Percentiles rank a stretch among this genome's conserved stretches.
phyloP scores from a whole-genome alignment of 352 stramenopile species.

The Peronosclerospora sorghi region DNA sequence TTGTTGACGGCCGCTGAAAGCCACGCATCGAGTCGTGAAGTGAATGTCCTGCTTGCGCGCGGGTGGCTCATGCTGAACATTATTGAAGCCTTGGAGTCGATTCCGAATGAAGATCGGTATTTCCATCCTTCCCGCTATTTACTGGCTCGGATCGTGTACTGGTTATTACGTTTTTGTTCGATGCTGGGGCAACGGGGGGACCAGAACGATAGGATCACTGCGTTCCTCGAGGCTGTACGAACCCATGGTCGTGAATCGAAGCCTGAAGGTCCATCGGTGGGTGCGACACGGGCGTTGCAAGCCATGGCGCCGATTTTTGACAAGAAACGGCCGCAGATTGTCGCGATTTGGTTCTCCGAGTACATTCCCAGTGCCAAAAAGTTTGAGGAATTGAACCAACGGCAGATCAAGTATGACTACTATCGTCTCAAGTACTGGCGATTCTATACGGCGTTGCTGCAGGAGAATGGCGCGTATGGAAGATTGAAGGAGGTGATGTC shows the following conservation, averaged over 20 bases:
- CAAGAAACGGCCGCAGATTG: constrained; percentile 47
- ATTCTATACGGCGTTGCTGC: constrained; percentile 47
- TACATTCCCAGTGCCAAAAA: constrained; percentile 58
- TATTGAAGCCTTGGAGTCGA: constrained; percentile 58
- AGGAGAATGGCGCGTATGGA: constrained; percentile 40
- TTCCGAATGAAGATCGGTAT: constrained; percentile 70
- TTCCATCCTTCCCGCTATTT: constrained; percentile 64
- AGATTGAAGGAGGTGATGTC: constrained; percentile 54
- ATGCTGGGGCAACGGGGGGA: constrained; percentile 5
- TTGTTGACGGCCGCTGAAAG: constrained; percentile 19
- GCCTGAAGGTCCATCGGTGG: constrained; percentile 12
- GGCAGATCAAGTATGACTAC: constrained; percentile 70
- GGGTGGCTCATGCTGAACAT: constrained; percentile 52
- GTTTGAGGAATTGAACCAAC: constrained; percentile 74
- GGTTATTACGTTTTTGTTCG: constrained; percentile 26
- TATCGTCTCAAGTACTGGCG: constrained; percentile 70
- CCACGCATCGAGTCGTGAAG: constrained; percentile 4
- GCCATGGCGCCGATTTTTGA: constrained; percentile 53
- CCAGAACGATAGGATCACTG: constrained; percentile 4
- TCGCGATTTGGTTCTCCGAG: constrained; percentile 67
- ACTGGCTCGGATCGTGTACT: constrained; percentile 46
- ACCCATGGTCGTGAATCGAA: constrained; percentile 10
- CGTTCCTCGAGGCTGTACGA: constrained; percentile 16
- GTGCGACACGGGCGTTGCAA: constrained; percentile 34
- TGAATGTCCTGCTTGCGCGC: constrained; percentile 16